Evolutionary conservation across 2,329 filamentous ascomycete genomes (phyloP).

Genomic region (Microthyrium microscopicum): DNA sequence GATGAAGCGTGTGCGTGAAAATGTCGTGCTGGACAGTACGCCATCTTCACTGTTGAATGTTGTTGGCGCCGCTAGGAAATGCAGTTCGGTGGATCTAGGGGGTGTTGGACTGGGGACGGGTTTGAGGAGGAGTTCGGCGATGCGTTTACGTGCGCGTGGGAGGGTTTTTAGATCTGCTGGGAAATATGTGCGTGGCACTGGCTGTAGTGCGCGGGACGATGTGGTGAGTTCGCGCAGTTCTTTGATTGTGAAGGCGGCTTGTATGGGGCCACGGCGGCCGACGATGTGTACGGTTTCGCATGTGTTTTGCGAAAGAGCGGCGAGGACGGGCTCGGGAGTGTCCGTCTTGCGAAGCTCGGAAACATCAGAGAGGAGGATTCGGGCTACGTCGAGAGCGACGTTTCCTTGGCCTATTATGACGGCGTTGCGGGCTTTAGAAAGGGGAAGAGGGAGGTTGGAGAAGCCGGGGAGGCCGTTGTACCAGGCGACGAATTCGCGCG

Average conservation of each 20-base stretch:
- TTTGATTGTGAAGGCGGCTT: constrained; percentile 93
- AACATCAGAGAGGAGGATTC: constrained; percentile 65
- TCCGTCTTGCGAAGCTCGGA: constrained; percentile 65
- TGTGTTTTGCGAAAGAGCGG: constrained; percentile 52
- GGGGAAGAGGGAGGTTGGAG: constrained; percentile 51
- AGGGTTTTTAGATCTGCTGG: constrained; percentile 52
- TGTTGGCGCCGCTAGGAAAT: constrained; percentile 68
- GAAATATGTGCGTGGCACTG: constrained; percentile 48
- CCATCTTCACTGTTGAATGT: constrained; percentile 42
- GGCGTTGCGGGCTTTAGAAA: constrained; percentile 41
- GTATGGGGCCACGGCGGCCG: constrained; percentile 73
- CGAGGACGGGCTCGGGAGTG: constrained; percentile 71
- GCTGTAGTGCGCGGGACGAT: constrained; percentile 51
- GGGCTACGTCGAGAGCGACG: constrained; percentile 82
- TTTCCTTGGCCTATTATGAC: constrained; percentile 91
- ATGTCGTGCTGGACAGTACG: constrained; percentile 47
- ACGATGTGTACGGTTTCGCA: constrained; percentile 74
- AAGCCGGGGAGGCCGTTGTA: constrained; percentile 91
- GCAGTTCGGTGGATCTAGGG: constrained; percentile 40
- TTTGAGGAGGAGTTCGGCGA: constrained; percentile 68
- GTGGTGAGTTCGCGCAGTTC: constrained; percentile 79
- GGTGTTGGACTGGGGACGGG: constrained; percentile 41
- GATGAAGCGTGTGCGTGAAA: constrained; percentile 35
- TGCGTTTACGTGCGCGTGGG: constrained; percentile 56
- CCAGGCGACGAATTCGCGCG: constrained; percentile 90